Percentiles rank a stretch among this genome's conserved stretches.
Conservation (phyloP, 2,329 filamentous ascomycete species). For the Calonectria naviculata region DNA sequence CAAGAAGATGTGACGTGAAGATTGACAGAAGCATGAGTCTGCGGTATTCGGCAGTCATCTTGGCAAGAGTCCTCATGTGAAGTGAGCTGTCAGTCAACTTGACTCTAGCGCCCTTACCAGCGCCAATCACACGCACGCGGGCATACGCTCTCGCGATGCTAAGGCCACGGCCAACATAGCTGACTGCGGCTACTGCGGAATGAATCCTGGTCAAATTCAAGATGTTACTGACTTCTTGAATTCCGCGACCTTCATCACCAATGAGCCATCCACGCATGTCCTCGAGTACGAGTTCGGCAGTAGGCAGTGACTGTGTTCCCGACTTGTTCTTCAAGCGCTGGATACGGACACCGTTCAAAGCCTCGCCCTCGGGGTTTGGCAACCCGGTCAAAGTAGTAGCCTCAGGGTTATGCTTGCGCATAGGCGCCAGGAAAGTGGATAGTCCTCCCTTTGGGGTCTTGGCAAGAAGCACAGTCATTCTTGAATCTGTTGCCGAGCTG, state of each 20-base stretch:
- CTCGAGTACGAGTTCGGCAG: conserved; percentile 75
- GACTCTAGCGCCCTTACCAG: conserved; percentile 54
- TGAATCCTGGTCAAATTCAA: conserved; percentile 75
- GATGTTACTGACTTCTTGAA: conserved; percentile 75
- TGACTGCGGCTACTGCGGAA: conserved; percentile 64
- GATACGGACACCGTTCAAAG: conserved; percentile 75
- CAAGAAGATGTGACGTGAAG: conserved; percentile 65
- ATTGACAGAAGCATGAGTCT: conserved; percentile 66
- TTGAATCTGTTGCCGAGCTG: conserved; percentile 45
- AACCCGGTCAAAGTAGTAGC: conserved; percentile 44
- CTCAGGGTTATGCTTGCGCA: conserved; percentile 56
- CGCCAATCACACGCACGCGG: conserved; percentile 64
- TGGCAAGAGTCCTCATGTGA: conserved; percentile 69
- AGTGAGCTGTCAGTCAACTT: conserved; percentile 63
- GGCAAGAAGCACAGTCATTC: conserved; percentile 72
- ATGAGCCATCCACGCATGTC: conserved; percentile 74
- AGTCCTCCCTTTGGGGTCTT: conserved; percentile 54
- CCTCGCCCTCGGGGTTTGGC: conserved; percentile 43
- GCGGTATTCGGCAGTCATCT: conserved; percentile 65
- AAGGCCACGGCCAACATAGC: conserved; percentile 66
- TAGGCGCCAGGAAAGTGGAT: conserved; percentile 70
- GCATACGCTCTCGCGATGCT: conserved; percentile 69
- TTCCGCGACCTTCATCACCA: conserved; percentile 73
- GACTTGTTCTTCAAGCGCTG: conserved; percentile 79
- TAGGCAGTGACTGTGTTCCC: conserved; percentile 76